phyloP scores from a whole-genome alignment of 1,284 basidiomycete species.

The Rhodofomes roseus region DNA sequence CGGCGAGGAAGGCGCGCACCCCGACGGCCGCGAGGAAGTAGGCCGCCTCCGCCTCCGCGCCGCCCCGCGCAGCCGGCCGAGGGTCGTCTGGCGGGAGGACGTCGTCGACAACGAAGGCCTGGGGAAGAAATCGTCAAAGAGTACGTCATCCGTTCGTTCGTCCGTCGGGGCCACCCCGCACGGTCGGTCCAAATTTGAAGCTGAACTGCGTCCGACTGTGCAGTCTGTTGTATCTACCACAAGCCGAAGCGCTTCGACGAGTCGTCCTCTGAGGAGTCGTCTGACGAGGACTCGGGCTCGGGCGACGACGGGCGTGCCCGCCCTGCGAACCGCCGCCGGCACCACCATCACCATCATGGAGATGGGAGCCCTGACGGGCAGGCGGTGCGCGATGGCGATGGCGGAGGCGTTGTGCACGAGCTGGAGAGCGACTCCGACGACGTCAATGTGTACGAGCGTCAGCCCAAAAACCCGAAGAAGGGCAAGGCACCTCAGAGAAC shows the following conservation, averaged over 20 bases:
- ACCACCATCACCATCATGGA: slow-evolving; percentile 16
- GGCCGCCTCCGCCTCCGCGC: slow-evolving; percentile 58
- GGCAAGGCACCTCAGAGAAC: slow-evolving; percentile 31
- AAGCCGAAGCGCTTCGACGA: slow-evolving; percentile 77
- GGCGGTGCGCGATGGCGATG: slow-evolving; percentile 19
- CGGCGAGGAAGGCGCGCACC: slow-evolving; percentile 25
- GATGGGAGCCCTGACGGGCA: slow-evolving; percentile 16
- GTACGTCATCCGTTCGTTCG: slow-evolving; percentile 46
- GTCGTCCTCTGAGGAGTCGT: slow-evolving; percentile 68
- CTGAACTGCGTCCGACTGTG: neutral
- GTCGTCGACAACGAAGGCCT: slow-evolving; percentile 82
- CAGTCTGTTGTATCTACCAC: slow-evolving; percentile 90
- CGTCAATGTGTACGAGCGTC: slow-evolving; percentile 56
- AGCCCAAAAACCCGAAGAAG: slow-evolving; percentile 39
- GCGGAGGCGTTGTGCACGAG: slow-evolving; percentile 29
- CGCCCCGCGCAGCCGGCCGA: slow-evolving; percentile 36
- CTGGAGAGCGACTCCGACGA: slow-evolving; percentile 33
- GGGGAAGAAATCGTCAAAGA: slow-evolving; percentile 81
- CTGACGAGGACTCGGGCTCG: slow-evolving; percentile 42
- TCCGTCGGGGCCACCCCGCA: neutral
- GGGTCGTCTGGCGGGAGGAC: slow-evolving; percentile 75
- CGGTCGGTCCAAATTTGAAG: neutral
- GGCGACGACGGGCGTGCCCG: slow-evolving; percentile 31
- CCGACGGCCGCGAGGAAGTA: slow-evolving; percentile 20
- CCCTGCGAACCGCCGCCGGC: slow-evolving; percentile 25